Evolutionary conservation across 306 rosid genomes (phyloP).

Genomic region (Vigna hirtella): DNA sequence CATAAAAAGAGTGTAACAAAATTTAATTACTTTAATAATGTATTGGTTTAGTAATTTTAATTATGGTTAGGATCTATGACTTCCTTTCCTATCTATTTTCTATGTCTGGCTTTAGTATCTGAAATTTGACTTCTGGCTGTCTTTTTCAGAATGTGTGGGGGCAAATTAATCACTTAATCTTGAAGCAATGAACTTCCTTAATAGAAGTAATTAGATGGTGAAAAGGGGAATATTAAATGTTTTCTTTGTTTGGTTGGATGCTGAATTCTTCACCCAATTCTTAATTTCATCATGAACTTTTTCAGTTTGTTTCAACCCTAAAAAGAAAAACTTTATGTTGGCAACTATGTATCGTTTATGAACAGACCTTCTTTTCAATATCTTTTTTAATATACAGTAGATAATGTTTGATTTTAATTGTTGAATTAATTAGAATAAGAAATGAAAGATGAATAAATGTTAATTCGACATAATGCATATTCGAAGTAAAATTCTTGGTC

Average conservation of each 20-base stretch:
- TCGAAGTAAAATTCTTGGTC: too few relatives aligned
- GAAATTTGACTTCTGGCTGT: not conserved
- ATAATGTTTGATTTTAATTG: not conserved
- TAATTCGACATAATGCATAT: not conserved
- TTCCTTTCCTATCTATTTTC: not conserved
- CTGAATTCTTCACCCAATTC: not conserved
- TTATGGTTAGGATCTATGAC: not conserved
- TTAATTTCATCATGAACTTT: not conserved
- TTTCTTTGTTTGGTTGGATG: not conserved
- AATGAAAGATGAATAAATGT: not conserved
- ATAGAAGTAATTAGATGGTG: not conserved
- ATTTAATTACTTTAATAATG: not conserved
- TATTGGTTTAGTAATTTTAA: not conserved
- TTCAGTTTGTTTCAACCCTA: not conserved
- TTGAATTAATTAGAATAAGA: not conserved
- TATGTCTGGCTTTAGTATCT: not conserved
- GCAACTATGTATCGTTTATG: not conserved
- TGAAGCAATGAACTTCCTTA: not conserved
- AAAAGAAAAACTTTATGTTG: not conserved
- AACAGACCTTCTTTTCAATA: not conserved
- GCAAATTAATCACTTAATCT: conserved; percentile 3
- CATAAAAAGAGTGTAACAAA: not conserved
- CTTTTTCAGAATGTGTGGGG: not conserved
- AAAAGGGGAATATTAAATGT: not conserved
- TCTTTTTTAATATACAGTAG: not conserved